Evolutionary conservation across 345 rosid genomes (phyloP).

Genomic region (Bruguiera sexangula): DNA sequence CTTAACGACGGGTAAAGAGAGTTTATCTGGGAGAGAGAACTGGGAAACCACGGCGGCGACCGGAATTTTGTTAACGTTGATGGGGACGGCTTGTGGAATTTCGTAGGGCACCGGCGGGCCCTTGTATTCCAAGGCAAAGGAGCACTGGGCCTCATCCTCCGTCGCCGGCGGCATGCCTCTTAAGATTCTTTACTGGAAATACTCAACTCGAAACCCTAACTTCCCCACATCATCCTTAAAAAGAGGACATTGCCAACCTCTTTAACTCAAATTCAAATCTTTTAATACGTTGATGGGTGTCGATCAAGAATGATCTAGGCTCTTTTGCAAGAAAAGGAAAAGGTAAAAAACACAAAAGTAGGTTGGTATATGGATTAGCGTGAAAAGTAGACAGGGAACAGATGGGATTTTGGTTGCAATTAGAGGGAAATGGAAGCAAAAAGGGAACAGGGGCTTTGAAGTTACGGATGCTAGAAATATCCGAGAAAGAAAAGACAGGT

Average conservation of each 20-base stretch:
- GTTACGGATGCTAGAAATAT: not conserved
- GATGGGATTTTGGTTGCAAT: conserved; percentile 15
- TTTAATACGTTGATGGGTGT: not conserved
- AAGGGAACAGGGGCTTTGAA: not conserved
- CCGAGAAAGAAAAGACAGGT: not conserved
- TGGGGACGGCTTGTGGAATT: conserved; percentile 85
- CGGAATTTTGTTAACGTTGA: conserved; percentile 79
- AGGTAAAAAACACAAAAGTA: not conserved
- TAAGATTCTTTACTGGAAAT: not conserved
- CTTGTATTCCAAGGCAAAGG: conserved; percentile 76
- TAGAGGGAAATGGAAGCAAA: conserved; percentile 10
- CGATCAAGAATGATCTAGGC: not conserved
- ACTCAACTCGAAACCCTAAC: not conserved
- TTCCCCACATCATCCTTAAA: conserved; percentile 11
- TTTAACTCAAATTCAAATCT: conserved; percentile 11
- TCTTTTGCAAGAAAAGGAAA: not conserved
- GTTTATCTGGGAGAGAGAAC: conserved; percentile 47
- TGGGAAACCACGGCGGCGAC: conserved; percentile 93
- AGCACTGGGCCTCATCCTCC: conserved; percentile 51
- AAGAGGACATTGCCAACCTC: not conserved
- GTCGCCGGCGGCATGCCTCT: conserved; percentile 20
- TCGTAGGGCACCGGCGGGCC: conserved; percentile 85
- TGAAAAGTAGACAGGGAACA: not conserved
- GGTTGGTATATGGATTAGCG: too few relatives aligned
- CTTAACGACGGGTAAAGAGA: conserved; percentile 74